A percentile compares a stretch with the other conserved stretches of the same genome.
These are phyloP conservation scores for Sparassis latifolia DNA, from an alignment of 1,284 basidiomycete species.

Conservation along the genomic window DNA sequence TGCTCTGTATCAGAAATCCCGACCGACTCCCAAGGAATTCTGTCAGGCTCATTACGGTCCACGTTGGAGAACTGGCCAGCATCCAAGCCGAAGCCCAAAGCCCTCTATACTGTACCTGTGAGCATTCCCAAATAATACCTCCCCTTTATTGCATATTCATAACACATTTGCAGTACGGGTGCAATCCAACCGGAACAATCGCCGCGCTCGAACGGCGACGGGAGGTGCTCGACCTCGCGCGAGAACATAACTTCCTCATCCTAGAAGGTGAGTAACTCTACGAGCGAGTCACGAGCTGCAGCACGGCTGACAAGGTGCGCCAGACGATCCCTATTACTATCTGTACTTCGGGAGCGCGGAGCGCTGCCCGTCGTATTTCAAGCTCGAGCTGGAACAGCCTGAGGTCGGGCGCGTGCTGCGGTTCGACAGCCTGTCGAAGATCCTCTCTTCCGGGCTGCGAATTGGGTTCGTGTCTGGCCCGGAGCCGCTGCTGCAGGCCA, in stretches of 20 bases:
- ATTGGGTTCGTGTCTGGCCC: slow-evolving; percentile 86
- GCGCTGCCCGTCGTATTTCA: slow-evolving; percentile 72
- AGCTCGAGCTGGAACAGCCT: slow-evolving; percentile 56
- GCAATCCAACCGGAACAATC: slow-evolving; percentile 83
- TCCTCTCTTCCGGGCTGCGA: slow-evolving; percentile 76
- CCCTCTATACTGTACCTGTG: slow-evolving; percentile 79
- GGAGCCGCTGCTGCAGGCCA: slow-evolving; percentile 61
- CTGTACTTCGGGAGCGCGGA: slow-evolving; percentile 63
- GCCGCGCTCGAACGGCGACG: slow-evolving; percentile 68
- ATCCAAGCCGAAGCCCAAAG: slow-evolving; percentile 67
- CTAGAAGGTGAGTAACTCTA: slow-evolving; percentile 57
- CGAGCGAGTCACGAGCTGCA: no score
- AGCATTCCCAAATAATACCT: slow-evolving; percentile 17
- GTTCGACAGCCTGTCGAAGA: slow-evolving; percentile 87
- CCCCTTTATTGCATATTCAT: background rate
- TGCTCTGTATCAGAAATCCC: slow-evolving; percentile 57
- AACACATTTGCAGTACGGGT: slow-evolving; percentile 52
- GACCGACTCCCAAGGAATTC: slow-evolving; percentile 77
- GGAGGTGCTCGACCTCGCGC: slow-evolving; percentile 71
- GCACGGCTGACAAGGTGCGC: background rate
- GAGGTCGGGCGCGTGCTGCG: slow-evolving; percentile 75
- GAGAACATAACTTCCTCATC: slow-evolving; percentile 76
- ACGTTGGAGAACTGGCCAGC: slow-evolving; percentile 74
- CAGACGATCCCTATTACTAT: slow-evolving; percentile 78
- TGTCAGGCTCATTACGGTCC: slow-evolving; percentile 52